phyloP scores from a whole-genome alignment of 139 green algal species.

The Picochlorum costavermella region DNA sequence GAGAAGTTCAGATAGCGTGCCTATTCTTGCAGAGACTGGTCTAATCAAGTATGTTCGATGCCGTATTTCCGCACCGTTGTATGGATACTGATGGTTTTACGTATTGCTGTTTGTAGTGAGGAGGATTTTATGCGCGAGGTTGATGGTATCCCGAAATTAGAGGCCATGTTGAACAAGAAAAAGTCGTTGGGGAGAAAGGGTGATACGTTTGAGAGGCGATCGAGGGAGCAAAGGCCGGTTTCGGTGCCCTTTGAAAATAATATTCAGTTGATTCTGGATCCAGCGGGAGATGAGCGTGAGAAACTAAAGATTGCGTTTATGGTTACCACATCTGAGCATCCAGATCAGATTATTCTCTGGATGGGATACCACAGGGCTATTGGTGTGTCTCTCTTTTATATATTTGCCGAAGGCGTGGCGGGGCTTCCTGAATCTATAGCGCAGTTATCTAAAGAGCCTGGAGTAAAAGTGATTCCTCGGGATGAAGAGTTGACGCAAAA shows the following conservation, averaged over 20 bases:
- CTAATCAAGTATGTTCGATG: neutral
- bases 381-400: slow-evolving; percentile 48
- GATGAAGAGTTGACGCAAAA: slow-evolving; percentile 34
- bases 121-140: slow-evolving; percentile 15
- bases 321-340: slow-evolving; percentile 42
- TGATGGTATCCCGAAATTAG: slow-evolving; percentile 13
- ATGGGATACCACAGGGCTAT: slow-evolving; percentile 43
- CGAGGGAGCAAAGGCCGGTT: neutral
- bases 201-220: neutral
- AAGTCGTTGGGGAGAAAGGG: neutral
- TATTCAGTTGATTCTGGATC: neutral
- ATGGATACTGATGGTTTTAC: neutral
- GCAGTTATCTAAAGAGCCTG: slow-evolving; percentile 21
- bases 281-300: neutral
- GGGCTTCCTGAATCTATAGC: slow-evolving; percentile 7
- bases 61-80: neutral
- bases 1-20: neutral
- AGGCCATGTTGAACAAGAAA: neutral
- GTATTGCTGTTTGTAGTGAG: slow-evolving; percentile 4
- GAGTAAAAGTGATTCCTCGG: slow-evolving; percentile 37
- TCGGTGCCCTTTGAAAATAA: neutral
- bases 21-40: neutral
- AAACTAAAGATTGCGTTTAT: slow-evolving; percentile 47
- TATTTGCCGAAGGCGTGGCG: slow-evolving; percentile 53
- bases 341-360: slow-evolving; percentile 45